Evolutionary conservation across 2,329 filamentous ascomycete genomes (phyloP), one percentile per base, ranked within the genome.

Genomic region (Coniochaeta sp.): DNA sequence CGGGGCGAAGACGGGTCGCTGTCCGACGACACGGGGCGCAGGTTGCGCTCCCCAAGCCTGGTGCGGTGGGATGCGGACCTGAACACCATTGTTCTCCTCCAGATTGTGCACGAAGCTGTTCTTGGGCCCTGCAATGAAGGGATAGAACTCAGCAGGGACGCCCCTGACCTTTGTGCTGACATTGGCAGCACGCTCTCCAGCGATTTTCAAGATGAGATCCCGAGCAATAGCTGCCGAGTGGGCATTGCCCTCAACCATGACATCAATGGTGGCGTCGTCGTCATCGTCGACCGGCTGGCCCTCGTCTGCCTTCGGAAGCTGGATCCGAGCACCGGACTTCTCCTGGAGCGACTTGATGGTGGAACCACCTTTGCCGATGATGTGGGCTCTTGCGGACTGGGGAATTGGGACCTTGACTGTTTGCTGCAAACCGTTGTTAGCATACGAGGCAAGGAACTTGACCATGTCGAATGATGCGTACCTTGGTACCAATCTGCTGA

Each of bases 81-180:
- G 86, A 31, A 96, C 77, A 55, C 89, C 88, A 56, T 86, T 86
- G 55, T 81, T 81, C 54, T 83, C 73, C 68, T 92, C 87, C 50
- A 96, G 76, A 32, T 79, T 78, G 57, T 81, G 77, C 51, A 89
- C 71, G 49, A 82, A 74, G 46, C 79, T 74, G 65, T 91, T 89
- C 65, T 87, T 81, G 9, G 86, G 82, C 48, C 91, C 91, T 22
- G 90, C 86, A 67, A 99, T 86, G 75, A 99, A 99, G 50, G 92
- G 92, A 71, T 94, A 99, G 69, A 94, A 95, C 66, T 96, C 91
- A 24, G 90, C 82, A 7, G 94, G 91, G 54, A 99, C 86, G 48
- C 85, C 84, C 68, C 86, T 89, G 58, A 99, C 71, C 61, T 88
- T 89, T 52, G 90, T 79, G 71, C 82, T 94, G 63, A 91, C 81